Conservation (phyloP, 768 basidiomycete genomes). For the Grammothele lineata region DNA sequence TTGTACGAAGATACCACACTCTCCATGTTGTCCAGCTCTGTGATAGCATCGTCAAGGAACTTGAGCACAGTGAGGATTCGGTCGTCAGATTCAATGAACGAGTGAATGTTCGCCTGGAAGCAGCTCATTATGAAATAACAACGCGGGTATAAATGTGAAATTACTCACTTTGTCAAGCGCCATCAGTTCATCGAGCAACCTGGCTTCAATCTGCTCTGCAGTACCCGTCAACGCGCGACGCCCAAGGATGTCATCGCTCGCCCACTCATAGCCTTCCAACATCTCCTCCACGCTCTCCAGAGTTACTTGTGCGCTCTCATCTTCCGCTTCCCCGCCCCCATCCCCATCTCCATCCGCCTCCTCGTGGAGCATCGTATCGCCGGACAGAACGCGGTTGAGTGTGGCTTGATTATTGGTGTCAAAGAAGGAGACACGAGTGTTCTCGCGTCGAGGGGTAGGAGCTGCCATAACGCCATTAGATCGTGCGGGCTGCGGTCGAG, state of each 20-base stretch:
- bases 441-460: constrained; percentile 49
- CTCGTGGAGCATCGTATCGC: constrained; percentile 28
- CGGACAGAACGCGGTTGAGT: constrained; percentile 64
- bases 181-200: constrained; percentile 83
- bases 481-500: constrained; percentile 6
- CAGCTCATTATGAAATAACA: background rate
- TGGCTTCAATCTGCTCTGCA: constrained; percentile 88
- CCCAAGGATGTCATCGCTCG: constrained; percentile 70
- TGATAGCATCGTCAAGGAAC: constrained; percentile 83
- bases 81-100: constrained; percentile 95
- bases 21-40: constrained; percentile 89
- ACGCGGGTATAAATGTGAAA: background rate
- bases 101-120: constrained; percentile 88
- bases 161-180: constrained; percentile 83
- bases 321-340: constrained; percentile 27
- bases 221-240: constrained; percentile 64
- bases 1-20: constrained; percentile 89
- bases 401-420: constrained; percentile 73
- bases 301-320: constrained; percentile 74
- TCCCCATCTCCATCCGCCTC: constrained; percentile 44
- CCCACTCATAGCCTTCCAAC: constrained; percentile 98
- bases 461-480: constrained; percentile 20
- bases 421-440: constrained; percentile 76
- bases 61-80: constrained; percentile 81
- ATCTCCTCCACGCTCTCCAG: constrained; percentile 95